Conservation (phyloP, 345 rosid genomes). For the Aquilaria malaccensis region DNA sequence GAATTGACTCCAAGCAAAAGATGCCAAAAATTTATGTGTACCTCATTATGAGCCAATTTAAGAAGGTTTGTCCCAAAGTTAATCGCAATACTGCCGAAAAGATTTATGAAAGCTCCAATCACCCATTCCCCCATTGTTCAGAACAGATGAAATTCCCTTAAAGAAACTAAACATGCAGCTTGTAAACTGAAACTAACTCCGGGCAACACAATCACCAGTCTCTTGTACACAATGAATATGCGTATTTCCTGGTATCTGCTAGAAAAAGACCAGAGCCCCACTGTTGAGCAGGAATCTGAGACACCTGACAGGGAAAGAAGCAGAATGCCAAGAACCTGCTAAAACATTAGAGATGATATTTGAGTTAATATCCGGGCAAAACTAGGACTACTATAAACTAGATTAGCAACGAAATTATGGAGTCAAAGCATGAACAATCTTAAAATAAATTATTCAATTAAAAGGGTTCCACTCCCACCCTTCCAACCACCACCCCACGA, state of each 20-base stretch:
- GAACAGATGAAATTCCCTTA: constrained; percentile 20
- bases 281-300: background rate
- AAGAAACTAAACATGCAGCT: constrained; percentile 26
- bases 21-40: constrained; percentile 6
- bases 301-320: background rate
- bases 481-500: too few species aligned
- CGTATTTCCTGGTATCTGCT: background rate
- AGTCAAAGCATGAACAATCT: too few species aligned
- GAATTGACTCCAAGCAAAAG: background rate
- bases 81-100: constrained; percentile 94
- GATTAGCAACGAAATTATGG: too few species aligned
- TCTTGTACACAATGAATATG: constrained; percentile 8
- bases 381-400: too few species aligned
- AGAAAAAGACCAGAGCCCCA: background rate
- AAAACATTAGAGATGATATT: too few species aligned
- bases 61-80: constrained; percentile 98
- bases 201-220: constrained; percentile 13
- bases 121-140: constrained; percentile 96
- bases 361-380: too few species aligned
- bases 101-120: constrained; percentile 91
- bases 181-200: constrained; percentile 21
- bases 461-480: too few species aligned
- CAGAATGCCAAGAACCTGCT: background rate
- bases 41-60: constrained; percentile 95
- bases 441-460: too few species aligned